These are phyloP conservation scores for Metarhizium robertsii DNA, from an alignment of 2,329 filamentous ascomycete species.

Conservation along the genomic window DNA sequence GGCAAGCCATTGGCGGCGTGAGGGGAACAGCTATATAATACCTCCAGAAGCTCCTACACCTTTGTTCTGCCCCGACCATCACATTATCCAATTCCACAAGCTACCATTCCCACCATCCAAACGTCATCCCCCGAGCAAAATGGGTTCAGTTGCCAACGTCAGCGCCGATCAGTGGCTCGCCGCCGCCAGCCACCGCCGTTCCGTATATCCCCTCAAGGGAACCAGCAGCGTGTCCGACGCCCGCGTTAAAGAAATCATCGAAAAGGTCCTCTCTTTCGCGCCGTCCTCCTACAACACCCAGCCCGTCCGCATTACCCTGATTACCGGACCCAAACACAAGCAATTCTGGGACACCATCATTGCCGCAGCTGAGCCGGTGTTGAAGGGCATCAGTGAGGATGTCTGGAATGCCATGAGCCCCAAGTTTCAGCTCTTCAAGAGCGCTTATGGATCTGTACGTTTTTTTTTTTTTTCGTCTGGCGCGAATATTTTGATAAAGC, in stretches of 20 bases:
- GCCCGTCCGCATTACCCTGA: slow-evolving; percentile 66
- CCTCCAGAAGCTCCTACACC: too few species aligned
- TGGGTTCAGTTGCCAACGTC: slow-evolving; percentile 1
- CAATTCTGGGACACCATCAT: slow-evolving; percentile 71
- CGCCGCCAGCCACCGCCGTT: slow-evolving; percentile 56
- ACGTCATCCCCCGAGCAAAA: neutral
- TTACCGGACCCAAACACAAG: slow-evolving; percentile 75
- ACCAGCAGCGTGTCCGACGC: slow-evolving; percentile 40
- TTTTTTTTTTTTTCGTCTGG: too few species aligned
- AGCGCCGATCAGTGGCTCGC: slow-evolving; percentile 16
- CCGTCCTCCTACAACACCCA: slow-evolving; percentile 87
- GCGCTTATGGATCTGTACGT: slow-evolving; percentile 22
- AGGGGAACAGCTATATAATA: too few species aligned
- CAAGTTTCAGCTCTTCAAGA: slow-evolving; percentile 11
- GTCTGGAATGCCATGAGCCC: slow-evolving; percentile 12
- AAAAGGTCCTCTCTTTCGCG: slow-evolving; percentile 54
- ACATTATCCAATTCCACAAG: too few species aligned
- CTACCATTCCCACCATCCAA: too few species aligned
- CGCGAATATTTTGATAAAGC: slow-evolving; percentile 20
- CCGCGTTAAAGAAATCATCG: slow-evolving; percentile 56
- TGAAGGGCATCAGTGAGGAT: slow-evolving; percentile 23
- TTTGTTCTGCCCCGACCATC: too few species aligned
- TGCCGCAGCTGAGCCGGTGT: slow-evolving; percentile 34
- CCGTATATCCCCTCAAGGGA: slow-evolving; percentile 59
- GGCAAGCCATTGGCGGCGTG: too few species aligned